Base-by-base conservation (phyloP, 1,284 basidiomycete genomes). In the Ustanciosporium gigantosporum region DNA sequence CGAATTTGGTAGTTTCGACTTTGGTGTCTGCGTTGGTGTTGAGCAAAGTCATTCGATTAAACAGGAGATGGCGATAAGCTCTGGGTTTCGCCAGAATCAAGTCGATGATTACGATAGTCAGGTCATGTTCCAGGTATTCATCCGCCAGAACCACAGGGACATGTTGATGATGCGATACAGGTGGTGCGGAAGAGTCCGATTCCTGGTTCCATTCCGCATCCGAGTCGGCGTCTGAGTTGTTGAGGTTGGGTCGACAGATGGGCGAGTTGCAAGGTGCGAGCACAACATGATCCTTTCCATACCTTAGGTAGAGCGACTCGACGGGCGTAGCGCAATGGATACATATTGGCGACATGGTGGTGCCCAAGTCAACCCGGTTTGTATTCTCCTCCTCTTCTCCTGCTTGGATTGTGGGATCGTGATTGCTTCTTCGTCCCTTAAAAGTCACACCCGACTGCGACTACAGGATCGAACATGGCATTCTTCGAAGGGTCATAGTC, bases 11-110 rank as follows among this genome's bases (percentile, higher is more conserved):
- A n/a, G n/a, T n/a, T n/a, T n/a, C n/a, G 11, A 29, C 27, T n/a
- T n/a, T 9, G 11, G n/a, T n/a, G 11, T n/a, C 27, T n/a, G 32
- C 32, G 9, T 19, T 8, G 15, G 15, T 17, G 32, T 19, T 9
- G 9, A 19, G 9, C 32, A 49, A 31, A n/a, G 25, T 32, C 4
- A 38, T 1, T 0, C 89, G 82, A 70, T 95, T 95, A 76, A 89
- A 94, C n/a, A 95, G 80, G 20, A 95, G 79, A 79, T 95, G 91
- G 13, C 89, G 82, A 74, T 89, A 94, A 1, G 93, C 91, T 19
- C 86, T 86, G 17, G 88, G 83, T 76, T 93, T 94, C 34, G 94
- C 83, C 21, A 94, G 82, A 43, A 94, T 88, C 8, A 94, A 81
- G 78, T 94, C 91, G 35, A 94, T 82, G 2, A 90, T 79, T 17